These are phyloP conservation scores for Alternaria infectoria DNA, from an alignment of 2,329 filamentous ascomycete species.

Conservation along the genomic window DNA sequence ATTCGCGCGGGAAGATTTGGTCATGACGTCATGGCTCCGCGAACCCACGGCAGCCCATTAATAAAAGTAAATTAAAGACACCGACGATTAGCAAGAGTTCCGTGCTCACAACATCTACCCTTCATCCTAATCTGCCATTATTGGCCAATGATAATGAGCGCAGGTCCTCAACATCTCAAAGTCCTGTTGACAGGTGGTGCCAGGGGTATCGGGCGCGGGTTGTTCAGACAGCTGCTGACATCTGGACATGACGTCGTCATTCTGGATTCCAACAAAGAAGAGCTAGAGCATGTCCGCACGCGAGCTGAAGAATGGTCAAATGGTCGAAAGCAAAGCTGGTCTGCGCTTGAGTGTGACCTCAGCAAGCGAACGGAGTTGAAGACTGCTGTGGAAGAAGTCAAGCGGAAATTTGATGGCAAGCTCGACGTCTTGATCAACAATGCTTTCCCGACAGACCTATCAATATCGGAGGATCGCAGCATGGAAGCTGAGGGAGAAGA, in stretches of 20 bases:
- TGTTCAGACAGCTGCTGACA: conserved; percentile 52
- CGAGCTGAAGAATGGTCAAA: conserved; percentile 37
- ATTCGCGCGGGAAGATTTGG: background rate
- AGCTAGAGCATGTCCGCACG: conserved; percentile 47
- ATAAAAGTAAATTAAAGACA: background rate
- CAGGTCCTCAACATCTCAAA: conserved; percentile 22
- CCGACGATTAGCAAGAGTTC: background rate
- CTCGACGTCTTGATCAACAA: conserved; percentile 47
- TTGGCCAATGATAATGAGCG: background rate
- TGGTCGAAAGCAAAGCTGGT: conserved; percentile 18
- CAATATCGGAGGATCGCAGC: conserved; percentile 27
- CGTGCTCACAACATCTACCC: background rate
- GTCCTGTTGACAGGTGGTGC: conserved; percentile 53
- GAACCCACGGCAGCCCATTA: background rate
- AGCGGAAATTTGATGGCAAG: conserved; percentile 42
- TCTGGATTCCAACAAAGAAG: conserved; percentile 52
- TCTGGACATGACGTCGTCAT: conserved; percentile 55
- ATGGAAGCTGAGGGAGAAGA: conserved; percentile 42
- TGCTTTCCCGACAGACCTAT: conserved; percentile 39
- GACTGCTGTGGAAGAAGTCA: conserved; percentile 44
- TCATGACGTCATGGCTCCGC: background rate
- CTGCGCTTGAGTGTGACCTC: conserved; percentile 47
- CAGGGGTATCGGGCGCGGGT: conserved; percentile 55
- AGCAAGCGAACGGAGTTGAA: conserved; percentile 48
- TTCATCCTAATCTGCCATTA: background rate